phyloP scores from a whole-genome alignment of 495 filamentous ascomycete genomes.

The Xylaria acuta region DNA sequence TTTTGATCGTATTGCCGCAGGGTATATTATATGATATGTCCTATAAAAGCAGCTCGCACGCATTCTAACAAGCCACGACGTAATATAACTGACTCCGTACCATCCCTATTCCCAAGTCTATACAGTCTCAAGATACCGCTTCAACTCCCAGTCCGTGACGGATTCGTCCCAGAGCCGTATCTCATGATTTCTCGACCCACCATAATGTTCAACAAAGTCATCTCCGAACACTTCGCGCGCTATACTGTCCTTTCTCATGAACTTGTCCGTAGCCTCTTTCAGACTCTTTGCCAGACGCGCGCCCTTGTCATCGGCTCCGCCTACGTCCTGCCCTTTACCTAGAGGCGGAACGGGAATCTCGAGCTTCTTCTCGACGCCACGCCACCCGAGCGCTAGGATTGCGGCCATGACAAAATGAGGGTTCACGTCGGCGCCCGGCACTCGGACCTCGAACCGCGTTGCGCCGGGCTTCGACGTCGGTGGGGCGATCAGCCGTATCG shows the following conservation, averaged over 20 bases:
- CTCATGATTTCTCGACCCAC: conserved; percentile 92
- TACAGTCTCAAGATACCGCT: conserved; percentile 76
- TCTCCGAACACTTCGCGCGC: conserved; percentile 92
- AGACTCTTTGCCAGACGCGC: conserved; percentile 79
- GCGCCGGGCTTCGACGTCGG: conserved; percentile 82
- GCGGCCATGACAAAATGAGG: conserved; percentile 87
- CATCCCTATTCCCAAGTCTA: conserved; percentile 34
- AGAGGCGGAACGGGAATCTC: conserved; percentile 82
- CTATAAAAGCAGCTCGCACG: neutral
- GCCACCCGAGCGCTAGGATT: conserved; percentile 83
- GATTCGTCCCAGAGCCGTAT: conserved; percentile 91
- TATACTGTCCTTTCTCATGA: conserved; percentile 76
- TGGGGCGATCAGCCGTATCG: conserved; percentile 85
- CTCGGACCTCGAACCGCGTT: conserved; percentile 89
- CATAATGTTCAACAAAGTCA: conserved; percentile 94
- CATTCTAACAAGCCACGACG: neutral
- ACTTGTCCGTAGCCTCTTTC: conserved; percentile 78
- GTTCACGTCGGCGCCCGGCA: conserved; percentile 90
- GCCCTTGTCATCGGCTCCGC: conserved; percentile 68
- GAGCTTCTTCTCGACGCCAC: conserved; percentile 88
- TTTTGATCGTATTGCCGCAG: neutral
- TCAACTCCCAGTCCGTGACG: conserved; percentile 88
- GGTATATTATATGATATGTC: conserved; percentile 18
- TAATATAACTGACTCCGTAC: neutral
- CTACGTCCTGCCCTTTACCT: conserved; percentile 80